Base-by-base conservation (phyloP, 2,329 filamentous ascomycete species). In the Blumeria hordei region DNA sequence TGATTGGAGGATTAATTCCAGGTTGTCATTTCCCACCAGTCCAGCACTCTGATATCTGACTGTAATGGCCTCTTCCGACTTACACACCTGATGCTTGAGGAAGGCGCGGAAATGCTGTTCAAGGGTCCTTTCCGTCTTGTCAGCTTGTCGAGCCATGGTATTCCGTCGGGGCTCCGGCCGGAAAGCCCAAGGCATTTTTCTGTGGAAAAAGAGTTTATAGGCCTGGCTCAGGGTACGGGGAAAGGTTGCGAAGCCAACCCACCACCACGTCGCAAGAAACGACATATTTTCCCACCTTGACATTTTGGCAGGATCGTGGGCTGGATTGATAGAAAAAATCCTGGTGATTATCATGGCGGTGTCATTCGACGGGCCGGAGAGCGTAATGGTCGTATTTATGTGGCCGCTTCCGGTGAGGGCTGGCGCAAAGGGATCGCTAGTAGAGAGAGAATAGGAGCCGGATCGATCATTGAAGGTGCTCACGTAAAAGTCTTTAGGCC, bases 401-500 rank as follows among this genome's bases (percentile, higher is more conserved):
- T 54, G 52, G 35, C 39, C 36, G 10, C 21, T 21, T 18, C 67
- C 65, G 53, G 65, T 65, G 64, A 70, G 67, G 6, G 59, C 58
- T 1, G 67, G 65, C 3, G 60, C 64, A 10, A 78, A 65, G 3
- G 73, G 71, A 59, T 81, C 74, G 56, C 64, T 66, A 1, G 73
- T 70, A 10, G 67, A 60, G 12, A 80, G 61, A 1, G 71, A 74
- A 61, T 78, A 81, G 0, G 67, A 67, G 2, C 76, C 76, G 54
- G 74, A 73, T 34, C 74, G 70, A 6, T 74, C 76, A 63, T 83
- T 88, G 70, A 88, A 88, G 0, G 81, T 80, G 1, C 81, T 87
- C 16, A 86, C 80, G 62, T 86, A 83, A 59, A 88, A 85, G 59
- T 85, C 81, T 60, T 88, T 88, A 6, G 69, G 65, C 76, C 78